Conservation (phyloP, 176 grass and related monocot genomes). For the Canna indica region DNA sequence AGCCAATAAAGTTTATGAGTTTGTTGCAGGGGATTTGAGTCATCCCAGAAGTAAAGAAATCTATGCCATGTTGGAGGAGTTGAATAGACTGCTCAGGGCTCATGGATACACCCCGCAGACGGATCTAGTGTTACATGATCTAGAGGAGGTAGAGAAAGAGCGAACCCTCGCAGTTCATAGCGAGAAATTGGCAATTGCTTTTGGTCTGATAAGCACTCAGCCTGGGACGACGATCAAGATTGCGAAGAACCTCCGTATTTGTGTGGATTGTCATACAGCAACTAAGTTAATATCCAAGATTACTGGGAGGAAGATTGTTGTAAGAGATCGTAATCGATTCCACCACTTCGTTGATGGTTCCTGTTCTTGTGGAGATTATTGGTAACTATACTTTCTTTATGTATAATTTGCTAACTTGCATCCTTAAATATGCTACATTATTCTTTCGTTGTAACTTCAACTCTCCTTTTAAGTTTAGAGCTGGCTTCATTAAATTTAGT, state of each 20-base stretch:
- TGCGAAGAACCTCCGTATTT: slow-evolving; percentile 72
- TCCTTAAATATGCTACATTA: too few species aligned
- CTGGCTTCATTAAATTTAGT: too few species aligned
- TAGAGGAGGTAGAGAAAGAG: slow-evolving; percentile 56
- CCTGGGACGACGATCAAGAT: slow-evolving; percentile 65
- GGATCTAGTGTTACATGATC: slow-evolving; percentile 66
- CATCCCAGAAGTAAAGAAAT: slow-evolving; percentile 56
- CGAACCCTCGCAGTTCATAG: slow-evolving; percentile 62
- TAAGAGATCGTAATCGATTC: slow-evolving; percentile 77
- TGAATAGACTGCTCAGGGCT: slow-evolving; percentile 46
- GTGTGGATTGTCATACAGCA: slow-evolving; percentile 72
- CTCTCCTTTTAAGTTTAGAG: too few species aligned
- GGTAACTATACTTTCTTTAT: slow-evolving; percentile 28
- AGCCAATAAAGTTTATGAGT: slow-evolving; percentile 50
- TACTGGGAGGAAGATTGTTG: slow-evolving; percentile 62
- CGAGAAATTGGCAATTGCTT: slow-evolving; percentile 79
- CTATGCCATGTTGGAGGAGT: slow-evolving; percentile 60
- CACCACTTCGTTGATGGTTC: slow-evolving; percentile 71
- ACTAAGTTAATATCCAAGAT: slow-evolving; percentile 62
- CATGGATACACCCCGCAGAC: slow-evolving; percentile 58
- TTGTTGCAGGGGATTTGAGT: slow-evolving; percentile 65
- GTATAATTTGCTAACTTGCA: background rate
- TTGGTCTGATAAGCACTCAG: slow-evolving; percentile 63
- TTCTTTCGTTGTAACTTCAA: too few species aligned
- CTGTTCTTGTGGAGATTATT: slow-evolving; percentile 81